Evolutionary conservation across 306 rosid genomes (phyloP), one percentile per base, ranked within the genome.

Genomic region (Cucumis melo): DNA sequence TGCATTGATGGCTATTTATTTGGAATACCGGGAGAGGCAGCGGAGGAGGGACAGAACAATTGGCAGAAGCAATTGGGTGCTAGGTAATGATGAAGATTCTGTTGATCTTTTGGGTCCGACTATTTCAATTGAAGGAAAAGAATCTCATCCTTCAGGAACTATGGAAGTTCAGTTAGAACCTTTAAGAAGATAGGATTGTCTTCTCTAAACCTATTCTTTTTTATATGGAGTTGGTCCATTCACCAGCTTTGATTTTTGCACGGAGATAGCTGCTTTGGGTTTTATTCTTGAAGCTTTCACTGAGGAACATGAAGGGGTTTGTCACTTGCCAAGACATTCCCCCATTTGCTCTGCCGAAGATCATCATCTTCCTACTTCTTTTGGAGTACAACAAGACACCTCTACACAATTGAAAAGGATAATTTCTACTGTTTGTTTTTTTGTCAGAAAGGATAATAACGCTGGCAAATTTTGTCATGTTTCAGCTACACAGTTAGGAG

Each of bases 151-250:
- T 10, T 89, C 89, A 44, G 85, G 66, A 60, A 87, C 85, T 80
- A 85, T 88, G 97, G 98, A 93, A 87, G 87, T 93, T 83, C 98
- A 93, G 70, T 82, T 93, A 85, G 96, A 91, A 88, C 92, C 98
- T 23, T 46, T 70, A 23, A 70, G 75, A 70, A 44, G 75, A 70
- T 70, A 70, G 57, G 3, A 7, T 21, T 21, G 44, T 70, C 39
- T 44, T 44, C 20, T 46, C 54, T 20, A n/a, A 66, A 44, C 39
- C 39, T 70, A 70, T 70, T 70, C 57, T 70, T 70, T 44, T 70
- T 66, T 4, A 44, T 44, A 44, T 23, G 57, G 75, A 70, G 75
- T 70, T 70, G 75, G 57, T 70, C 10, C 75, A 68, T 68, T 42
- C 57, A 46, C 57, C 55, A 14, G 57, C 75, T 23, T 68, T 21